These are phyloP conservation scores for Heliosperma pusillum DNA, from an alignment of 148 eudicot species.

Conservation along the genomic window DNA sequence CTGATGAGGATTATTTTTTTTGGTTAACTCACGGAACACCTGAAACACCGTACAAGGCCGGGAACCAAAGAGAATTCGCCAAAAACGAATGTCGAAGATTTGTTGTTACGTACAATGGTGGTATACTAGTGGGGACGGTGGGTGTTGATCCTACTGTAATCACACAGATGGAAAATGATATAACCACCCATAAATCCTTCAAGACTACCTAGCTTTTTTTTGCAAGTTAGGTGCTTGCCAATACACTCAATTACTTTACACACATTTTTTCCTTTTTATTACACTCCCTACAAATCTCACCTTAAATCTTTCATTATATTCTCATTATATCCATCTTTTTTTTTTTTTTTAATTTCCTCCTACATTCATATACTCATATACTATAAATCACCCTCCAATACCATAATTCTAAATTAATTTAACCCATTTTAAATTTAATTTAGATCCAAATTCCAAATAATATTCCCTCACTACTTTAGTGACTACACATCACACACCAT, in stretches of 20 bases:
- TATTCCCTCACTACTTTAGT: neutral
- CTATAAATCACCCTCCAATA: too few relatives aligned
- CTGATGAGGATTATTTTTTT: too few relatives aligned
- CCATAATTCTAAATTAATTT: too few relatives aligned
- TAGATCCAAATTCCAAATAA: neutral
- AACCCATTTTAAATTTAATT: neutral
- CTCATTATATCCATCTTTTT: too few relatives aligned
- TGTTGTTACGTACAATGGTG: neutral
- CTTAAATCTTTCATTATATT: too few relatives aligned
- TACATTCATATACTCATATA: too few relatives aligned
- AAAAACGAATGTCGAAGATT: neutral
- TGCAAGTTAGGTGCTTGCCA: conserved; percentile 64
- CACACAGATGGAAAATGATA: conserved; percentile 1
- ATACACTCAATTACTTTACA: neutral
- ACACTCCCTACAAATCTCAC: too few relatives aligned
- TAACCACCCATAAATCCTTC: conserved; percentile 12
- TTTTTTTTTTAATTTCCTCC: too few relatives aligned
- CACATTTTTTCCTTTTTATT: too few relatives aligned
- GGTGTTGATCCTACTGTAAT: neutral
- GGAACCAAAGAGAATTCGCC: too few relatives aligned
- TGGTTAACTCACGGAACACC: too few relatives aligned
- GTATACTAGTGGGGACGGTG: neutral
- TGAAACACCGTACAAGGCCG: too few relatives aligned
- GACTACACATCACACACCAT: conserved; percentile 3
- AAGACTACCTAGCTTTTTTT: conserved; percentile 39